Conservation (phyloP, 129 eudicot genomes). For the Oenanthe sinensis region DNA sequence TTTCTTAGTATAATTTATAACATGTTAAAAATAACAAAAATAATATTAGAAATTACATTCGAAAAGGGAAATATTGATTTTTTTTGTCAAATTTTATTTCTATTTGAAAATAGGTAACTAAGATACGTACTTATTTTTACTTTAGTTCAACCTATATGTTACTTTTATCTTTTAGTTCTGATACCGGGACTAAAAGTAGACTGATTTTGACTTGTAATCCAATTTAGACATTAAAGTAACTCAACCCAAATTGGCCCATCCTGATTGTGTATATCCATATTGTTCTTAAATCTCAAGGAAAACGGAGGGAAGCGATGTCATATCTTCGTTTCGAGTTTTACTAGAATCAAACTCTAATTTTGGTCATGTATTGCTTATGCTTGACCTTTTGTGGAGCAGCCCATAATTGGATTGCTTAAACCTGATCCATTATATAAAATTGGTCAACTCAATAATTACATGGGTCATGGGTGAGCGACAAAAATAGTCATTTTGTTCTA, state of each 20-base stretch:
- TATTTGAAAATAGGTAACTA: neutral
- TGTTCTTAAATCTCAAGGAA: no score
- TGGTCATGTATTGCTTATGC: neutral
- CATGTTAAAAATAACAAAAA: neutral
- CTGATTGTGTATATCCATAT: neutral
- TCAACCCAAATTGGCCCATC: neutral
- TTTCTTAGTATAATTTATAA: neutral
- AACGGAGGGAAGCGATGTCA: neutral
- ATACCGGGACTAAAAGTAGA: neutral
- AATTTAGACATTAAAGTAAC: neutral
- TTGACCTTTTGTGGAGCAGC: neutral
- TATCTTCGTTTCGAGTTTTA: neutral
- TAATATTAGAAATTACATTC: neutral
- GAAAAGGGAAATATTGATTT: neutral
- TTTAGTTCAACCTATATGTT: neutral
- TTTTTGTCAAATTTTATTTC: neutral
- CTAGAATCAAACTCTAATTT: neutral
- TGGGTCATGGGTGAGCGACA: neutral
- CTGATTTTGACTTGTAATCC: neutral
- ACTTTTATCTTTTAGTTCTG: neutral
- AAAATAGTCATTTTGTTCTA: neutral
- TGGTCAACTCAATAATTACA: neutral
- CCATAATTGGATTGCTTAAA: neutral
- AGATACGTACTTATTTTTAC: neutral
- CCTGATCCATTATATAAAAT: neutral